A percentile compares a stretch with the other conserved stretches of the same genome.
Conservation (phyloP, 2,329 filamentous ascomycete species). For the Pseudogymnoascus sp. region DNA sequence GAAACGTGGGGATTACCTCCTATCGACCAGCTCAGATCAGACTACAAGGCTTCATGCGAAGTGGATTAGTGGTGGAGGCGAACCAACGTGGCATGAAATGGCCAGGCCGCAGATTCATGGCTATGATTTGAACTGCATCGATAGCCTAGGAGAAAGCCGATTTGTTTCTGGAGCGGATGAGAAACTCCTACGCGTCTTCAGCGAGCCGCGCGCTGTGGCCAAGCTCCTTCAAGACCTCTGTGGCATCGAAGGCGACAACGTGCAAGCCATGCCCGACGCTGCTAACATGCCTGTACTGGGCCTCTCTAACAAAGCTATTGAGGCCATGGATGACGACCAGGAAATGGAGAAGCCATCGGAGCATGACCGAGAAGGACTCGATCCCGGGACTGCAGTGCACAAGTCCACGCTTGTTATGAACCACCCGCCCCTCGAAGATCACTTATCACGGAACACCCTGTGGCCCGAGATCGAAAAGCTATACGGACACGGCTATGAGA, state of each 20-base stretch:
- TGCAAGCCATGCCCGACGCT: slow-evolving; percentile 62
- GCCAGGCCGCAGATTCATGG: slow-evolving; percentile 94
- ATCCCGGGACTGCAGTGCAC: slow-evolving; percentile 46
- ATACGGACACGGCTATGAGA: slow-evolving; percentile 96
- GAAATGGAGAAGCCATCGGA: slow-evolving; percentile 36
- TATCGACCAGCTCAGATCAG: slow-evolving; percentile 87
- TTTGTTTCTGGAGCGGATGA: slow-evolving; percentile 96
- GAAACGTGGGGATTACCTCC: slow-evolving; percentile 68
- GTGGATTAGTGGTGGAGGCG: slow-evolving; percentile 50
- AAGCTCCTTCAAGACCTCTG: slow-evolving; percentile 61
- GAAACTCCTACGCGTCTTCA: slow-evolving; percentile 94
- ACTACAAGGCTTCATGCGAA: slow-evolving; percentile 79
- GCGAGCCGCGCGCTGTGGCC: slow-evolving; percentile 77
- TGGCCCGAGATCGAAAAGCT: slow-evolving; percentile 97
- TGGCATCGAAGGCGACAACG: slow-evolving; percentile 40
- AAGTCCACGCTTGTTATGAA: slow-evolving; percentile 56
- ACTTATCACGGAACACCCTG: slow-evolving; percentile 78
- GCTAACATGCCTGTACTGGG: slow-evolving; percentile 93
- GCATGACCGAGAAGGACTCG: slow-evolving; percentile 44
- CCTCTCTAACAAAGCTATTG: slow-evolving; percentile 88
- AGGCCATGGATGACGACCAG: slow-evolving; percentile 43
- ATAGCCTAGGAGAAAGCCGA: slow-evolving; percentile 59
- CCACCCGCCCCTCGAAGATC: slow-evolving; percentile 81
- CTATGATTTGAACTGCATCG: slow-evolving; percentile 94
- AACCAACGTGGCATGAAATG: slow-evolving; percentile 83